Conservation (phyloP, 78 protist species). For the Dictyostelium capitatum region DNA sequence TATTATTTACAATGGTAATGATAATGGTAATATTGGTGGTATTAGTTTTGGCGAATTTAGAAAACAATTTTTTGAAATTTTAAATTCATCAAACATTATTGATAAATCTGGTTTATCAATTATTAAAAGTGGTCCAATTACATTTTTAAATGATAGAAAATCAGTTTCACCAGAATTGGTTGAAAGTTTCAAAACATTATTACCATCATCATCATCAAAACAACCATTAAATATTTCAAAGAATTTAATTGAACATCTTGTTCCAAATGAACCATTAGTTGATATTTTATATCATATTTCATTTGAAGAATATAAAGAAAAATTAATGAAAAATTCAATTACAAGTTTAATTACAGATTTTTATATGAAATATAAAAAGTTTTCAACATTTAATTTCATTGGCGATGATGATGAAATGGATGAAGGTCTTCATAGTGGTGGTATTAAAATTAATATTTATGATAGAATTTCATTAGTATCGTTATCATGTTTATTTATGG, state of each 20-base stretch:
- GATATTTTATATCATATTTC: conserved; percentile 29
- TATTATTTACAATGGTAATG: not conserved
- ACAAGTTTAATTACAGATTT: not conserved
- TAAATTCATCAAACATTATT: not conserved
- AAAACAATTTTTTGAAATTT: not conserved
- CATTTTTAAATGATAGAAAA: not conserved
- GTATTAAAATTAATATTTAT: not conserved
- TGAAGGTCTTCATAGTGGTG: no score
- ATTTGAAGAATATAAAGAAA: not conserved
- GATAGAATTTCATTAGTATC: conserved; percentile 30
- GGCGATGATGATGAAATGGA: not conserved
- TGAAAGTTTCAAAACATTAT: not conserved
- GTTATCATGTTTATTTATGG: conserved; percentile 1
- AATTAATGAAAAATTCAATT: conserved; percentile 17
- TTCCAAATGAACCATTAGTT: not conserved
- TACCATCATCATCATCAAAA: not conserved
- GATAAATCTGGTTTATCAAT: not conserved
- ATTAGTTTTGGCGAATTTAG: not conserved
- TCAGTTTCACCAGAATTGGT: not conserved
- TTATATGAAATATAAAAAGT: not conserved
- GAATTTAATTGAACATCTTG: not conserved
- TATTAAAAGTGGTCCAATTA: not conserved
- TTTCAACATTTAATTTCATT: not conserved
- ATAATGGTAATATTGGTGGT: not conserved
- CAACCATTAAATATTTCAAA: no score